phyloP scores from a whole-genome alignment of 805 yeast genomes.

The Ogataea thermomethanolica region DNA sequence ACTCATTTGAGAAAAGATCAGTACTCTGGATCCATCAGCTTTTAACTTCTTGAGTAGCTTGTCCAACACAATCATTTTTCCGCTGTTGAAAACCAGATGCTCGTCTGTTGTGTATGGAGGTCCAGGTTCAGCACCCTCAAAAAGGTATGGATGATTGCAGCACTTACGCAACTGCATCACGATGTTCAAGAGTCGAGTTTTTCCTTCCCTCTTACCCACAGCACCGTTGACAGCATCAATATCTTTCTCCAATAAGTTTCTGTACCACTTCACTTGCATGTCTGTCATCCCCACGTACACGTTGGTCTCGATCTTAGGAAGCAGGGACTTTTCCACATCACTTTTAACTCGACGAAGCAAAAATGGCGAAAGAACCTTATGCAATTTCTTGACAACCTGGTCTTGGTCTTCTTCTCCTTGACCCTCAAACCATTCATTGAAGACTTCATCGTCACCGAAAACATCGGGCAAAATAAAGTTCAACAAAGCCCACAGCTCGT shows the following conservation, averaged over 20 bases:
- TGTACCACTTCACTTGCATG: constrained; percentile 93
- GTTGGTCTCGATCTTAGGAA: constrained; percentile 89
- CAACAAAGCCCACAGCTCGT: constrained; percentile 92
- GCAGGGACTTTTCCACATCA: constrained; percentile 86
- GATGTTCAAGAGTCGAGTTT: constrained; percentile 84
- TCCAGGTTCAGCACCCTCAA: constrained; percentile 99
- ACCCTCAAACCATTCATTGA: constrained; percentile 87
- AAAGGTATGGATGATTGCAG: constrained; percentile 94
- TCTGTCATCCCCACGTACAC: constrained; percentile 92
- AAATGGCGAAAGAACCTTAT: constrained; percentile 84
- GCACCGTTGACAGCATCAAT: constrained; percentile 96
- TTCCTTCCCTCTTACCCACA: constrained; percentile 90
- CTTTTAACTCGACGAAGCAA: constrained; percentile 83
- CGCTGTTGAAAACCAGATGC: constrained; percentile 85
- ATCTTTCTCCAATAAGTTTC: constrained; percentile 82
- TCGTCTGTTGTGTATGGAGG: constrained; percentile 97
- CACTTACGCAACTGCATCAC: constrained; percentile 97
- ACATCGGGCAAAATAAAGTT: constrained; percentile 92
- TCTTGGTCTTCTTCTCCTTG: constrained; percentile 71
- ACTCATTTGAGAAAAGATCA: constrained; percentile 92
- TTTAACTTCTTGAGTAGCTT: constrained; percentile 71
- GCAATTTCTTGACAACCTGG: constrained; percentile 80
- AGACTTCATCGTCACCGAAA: constrained; percentile 84
- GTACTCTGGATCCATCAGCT: constrained; percentile 79
- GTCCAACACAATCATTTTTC: constrained; percentile 86